These are phyloP conservation scores for Inonotus obliquus DNA, from an alignment of 1,284 basidiomycete genomes.

Conservation along the genomic window DNA sequence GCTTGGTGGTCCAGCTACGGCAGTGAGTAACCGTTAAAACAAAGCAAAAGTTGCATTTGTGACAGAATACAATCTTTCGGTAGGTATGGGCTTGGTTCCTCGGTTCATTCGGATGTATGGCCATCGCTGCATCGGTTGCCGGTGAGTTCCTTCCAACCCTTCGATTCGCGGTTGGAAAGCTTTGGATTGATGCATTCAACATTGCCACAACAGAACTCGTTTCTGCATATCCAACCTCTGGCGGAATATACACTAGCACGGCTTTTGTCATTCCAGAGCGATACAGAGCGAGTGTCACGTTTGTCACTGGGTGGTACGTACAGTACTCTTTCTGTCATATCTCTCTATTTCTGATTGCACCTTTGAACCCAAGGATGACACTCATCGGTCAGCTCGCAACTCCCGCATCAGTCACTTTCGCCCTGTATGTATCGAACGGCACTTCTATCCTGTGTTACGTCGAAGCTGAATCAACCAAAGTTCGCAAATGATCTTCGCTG, in stretches of 20 bases:
- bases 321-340: not conserved
- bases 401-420: conserved; percentile 22
- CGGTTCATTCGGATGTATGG: conserved; percentile 20
- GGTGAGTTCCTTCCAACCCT: conserved; percentile 3
- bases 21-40: conserved; percentile 2
- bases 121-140: conserved; percentile 21
- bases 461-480: not conserved
- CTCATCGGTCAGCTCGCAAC: conserved; percentile 24
- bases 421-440: conserved; percentile 13
- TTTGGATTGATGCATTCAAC: not conserved
- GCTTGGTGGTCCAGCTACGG: conserved; percentile 21
- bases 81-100: conserved; percentile 22
- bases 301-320: conserved; percentile 21
- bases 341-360: not conserved
- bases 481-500: conserved; percentile 24
- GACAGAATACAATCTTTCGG: not conserved
- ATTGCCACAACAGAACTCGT: conserved; percentile 18
- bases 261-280: conserved; percentile 18
- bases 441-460: too few species aligned
- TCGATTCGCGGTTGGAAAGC: not conserved
- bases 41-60: not conserved
- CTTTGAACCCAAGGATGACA: conserved; percentile 19
- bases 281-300: conserved; percentile 19
- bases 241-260: conserved; percentile 20
- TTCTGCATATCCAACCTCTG: conserved; percentile 22